These are phyloP conservation scores for Amanita inopinata DNA, from an alignment of 768 basidiomycete genomes.

Conservation along the genomic window DNA sequence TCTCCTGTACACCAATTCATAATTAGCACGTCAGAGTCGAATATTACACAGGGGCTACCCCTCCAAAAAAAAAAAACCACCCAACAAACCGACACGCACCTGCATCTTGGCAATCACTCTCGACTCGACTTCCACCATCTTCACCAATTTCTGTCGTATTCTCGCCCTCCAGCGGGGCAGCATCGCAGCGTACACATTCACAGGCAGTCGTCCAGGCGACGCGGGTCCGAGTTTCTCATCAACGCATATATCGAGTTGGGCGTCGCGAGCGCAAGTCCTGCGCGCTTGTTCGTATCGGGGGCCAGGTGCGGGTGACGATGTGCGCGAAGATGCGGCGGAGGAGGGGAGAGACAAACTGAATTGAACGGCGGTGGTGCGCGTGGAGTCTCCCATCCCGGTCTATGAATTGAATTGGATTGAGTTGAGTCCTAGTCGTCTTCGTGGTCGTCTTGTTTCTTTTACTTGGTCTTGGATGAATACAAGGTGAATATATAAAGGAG, in stretches of 20 bases:
- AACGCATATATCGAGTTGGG: slow-evolving; percentile 1
- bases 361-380: not conserved
- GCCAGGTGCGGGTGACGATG: slow-evolving; percentile 1
- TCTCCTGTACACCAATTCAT: slow-evolving; percentile 25
- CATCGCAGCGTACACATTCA: slow-evolving; percentile 54
- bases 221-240: slow-evolving; percentile 1
- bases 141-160: slow-evolving; percentile 44
- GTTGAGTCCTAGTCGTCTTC: too few species aligned
- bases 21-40: not conserved
- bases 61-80: not conserved
- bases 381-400: too few species aligned
- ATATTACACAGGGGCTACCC: not conserved
- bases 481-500: too few species aligned
- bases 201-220: slow-evolving; percentile 22
- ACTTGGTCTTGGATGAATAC: too few species aligned
- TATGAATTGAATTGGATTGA: too few species aligned
- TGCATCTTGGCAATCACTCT: slow-evolving; percentile 56
- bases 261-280: not conserved
- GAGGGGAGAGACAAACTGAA: slow-evolving; percentile 7
- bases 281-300: not conserved
- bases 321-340: slow-evolving; percentile 7
- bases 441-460: too few species aligned
- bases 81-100: slow-evolving; percentile 26
- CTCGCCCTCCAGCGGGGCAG: slow-evolving; percentile 59
- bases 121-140: slow-evolving; percentile 49